Evolutionary conservation across 1,139 yeast genomes (phyloP).

Genomic region (Candida glucosophila): DNA sequence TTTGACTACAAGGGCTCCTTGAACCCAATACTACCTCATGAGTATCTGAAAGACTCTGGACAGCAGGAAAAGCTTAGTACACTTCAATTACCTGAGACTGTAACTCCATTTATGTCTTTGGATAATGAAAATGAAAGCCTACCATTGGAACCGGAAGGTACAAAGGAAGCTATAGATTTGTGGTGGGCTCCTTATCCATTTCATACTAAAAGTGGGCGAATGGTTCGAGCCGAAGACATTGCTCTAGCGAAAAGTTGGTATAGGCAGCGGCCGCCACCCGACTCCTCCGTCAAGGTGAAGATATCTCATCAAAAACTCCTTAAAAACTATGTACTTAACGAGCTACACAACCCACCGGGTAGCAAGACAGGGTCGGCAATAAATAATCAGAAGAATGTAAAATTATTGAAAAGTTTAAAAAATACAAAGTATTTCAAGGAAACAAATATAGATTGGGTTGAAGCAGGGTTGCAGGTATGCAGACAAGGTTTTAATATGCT

Average conservation of each 20-base stretch:
- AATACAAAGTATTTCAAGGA: conserved; percentile 84
- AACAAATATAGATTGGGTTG: conserved; percentile 95
- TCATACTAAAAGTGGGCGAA: conserved; percentile 62
- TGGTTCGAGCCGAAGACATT: conserved; percentile 83
- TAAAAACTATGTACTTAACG: conserved; percentile 66
- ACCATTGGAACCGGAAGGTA: conserved; percentile 27
- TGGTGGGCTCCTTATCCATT: conserved; percentile 85
- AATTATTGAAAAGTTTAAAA: conserved; percentile 59
- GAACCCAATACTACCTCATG: conserved; percentile 48
- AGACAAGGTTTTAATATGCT: conserved; percentile 93
- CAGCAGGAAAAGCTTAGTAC: conserved; percentile 8
- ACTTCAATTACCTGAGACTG: conserved; percentile 22
- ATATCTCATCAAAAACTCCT: conserved; percentile 83
- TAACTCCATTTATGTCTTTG: conserved; percentile 38
- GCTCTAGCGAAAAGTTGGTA: conserved; percentile 81
- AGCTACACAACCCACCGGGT: conserved; percentile 40
- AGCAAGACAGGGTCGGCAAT: conserved; percentile 23
- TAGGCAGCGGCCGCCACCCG: conserved; percentile 52
- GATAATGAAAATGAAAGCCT: conserved; percentile 29
- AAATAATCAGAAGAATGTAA: conserved; percentile 38
- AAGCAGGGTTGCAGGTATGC: conserved; percentile 91
- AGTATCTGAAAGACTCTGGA: too few relatives aligned
- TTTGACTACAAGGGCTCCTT: conserved; percentile 47
- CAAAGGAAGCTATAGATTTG: conserved; percentile 53
- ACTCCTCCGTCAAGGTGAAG: conserved; percentile 65